Percentiles rank a stretch among this genome's conserved stretches.
These are phyloP conservation scores for Alternaria sp. DNA, from an alignment of 2,329 filamentous ascomycete species.

Conservation along the genomic window DNA sequence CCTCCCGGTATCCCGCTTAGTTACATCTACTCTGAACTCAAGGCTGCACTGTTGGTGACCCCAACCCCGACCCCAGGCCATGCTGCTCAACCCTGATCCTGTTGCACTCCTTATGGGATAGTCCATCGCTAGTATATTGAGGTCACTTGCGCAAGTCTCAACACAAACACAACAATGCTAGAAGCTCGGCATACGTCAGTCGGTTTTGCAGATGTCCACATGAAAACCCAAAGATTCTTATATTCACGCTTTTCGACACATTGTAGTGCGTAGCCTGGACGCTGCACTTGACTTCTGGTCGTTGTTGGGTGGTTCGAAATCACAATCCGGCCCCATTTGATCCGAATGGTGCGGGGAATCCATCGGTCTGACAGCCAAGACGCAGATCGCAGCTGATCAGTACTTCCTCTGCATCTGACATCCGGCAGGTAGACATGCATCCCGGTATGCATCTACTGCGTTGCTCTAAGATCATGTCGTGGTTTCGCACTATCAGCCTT, in stretches of 20 bases:
- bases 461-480: constrained; percentile 24
- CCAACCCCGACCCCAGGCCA: constrained; percentile 9
- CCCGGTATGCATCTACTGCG: constrained; percentile 21
- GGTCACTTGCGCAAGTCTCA: constrained; percentile 7
- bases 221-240: background rate
- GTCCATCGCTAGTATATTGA: constrained; percentile 20
- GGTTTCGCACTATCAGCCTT: background rate
- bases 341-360: constrained; percentile 22
- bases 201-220: background rate
- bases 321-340: background rate
- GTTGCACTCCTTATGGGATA: constrained; percentile 4
- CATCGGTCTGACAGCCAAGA: constrained; percentile 17
- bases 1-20: background rate
- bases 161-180: constrained; percentile 19
- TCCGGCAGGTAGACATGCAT: constrained; percentile 22
- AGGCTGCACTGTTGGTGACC: background rate
- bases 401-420: constrained; percentile 27
- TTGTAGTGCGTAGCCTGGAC: background rate
- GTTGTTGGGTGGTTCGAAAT: background rate
- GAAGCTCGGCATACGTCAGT: constrained; percentile 5
- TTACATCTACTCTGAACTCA: background rate
- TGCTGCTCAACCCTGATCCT: constrained; percentile 11
- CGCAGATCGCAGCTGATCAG: constrained; percentile 20
- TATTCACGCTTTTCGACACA: background rate
- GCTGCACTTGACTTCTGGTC: background rate